Percentiles rank a stretch among this genome's conserved stretches.
These are phyloP conservation scores for Malus sieversii DNA, from an alignment of 306 rosid genomes.

Conservation along the genomic window DNA sequence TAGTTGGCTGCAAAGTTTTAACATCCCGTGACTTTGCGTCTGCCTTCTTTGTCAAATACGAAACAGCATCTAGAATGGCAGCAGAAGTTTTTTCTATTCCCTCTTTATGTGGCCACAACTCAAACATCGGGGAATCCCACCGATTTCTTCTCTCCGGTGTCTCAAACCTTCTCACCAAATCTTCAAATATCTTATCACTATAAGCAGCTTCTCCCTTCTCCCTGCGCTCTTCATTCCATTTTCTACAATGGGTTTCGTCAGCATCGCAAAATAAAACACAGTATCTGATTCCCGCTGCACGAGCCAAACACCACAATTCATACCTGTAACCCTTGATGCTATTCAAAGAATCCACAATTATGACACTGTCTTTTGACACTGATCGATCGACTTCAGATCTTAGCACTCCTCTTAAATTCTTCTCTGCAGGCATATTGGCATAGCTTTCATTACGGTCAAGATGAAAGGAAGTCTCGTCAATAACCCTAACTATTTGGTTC, in stretches of 20 bases:
- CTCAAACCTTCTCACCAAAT: slow-evolving; percentile 81
- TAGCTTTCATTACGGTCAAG: slow-evolving; percentile 76
- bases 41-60: slow-evolving; percentile 57
- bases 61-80: slow-evolving; percentile 52
- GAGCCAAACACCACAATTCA: slow-evolving; percentile 95
- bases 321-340: slow-evolving; percentile 88
- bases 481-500: slow-evolving; percentile 44
- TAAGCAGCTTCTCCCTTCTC: slow-evolving; percentile 58
- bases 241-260: slow-evolving; percentile 57
- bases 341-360: slow-evolving; percentile 80
- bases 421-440: slow-evolving; percentile 83
- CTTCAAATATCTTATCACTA: slow-evolving; percentile 63
- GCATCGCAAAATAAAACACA: slow-evolving; percentile 75
- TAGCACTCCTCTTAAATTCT: slow-evolving; percentile 83
- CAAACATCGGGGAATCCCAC: slow-evolving; percentile 93
- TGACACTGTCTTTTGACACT: slow-evolving; percentile 55
- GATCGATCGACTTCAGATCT: slow-evolving; percentile 92
- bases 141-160: slow-evolving; percentile 76
- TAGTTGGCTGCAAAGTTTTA: slow-evolving; percentile 81
- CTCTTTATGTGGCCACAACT: slow-evolving; percentile 66
- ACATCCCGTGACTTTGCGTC: slow-evolving; percentile 79
- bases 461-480: slow-evolving; percentile 71
- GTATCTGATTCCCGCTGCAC: slow-evolving; percentile 76
- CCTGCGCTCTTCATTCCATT: slow-evolving; percentile 75
- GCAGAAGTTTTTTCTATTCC: slow-evolving; percentile 51